Conservation (phyloP, 148 eudicot species). For the Chenopodium album region DNA sequence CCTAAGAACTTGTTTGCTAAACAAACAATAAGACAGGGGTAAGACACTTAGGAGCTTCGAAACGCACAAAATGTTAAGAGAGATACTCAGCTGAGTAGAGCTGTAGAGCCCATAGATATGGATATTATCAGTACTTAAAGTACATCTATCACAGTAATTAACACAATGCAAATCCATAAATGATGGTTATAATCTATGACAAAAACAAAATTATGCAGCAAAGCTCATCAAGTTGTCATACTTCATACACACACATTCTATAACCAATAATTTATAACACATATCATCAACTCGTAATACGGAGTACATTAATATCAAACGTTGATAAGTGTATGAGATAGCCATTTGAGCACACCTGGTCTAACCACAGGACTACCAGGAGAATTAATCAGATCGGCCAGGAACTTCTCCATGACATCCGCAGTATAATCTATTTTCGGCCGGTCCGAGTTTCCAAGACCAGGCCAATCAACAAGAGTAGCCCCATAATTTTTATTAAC, state of each 20-base stretch:
- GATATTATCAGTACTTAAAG: neutral
- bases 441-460: slow-evolving; percentile 85
- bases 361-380: slow-evolving; percentile 54
- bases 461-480: slow-evolving; percentile 96
- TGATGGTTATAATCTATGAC: neutral
- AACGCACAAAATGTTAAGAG: neutral
- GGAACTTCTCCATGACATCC: slow-evolving; percentile 90
- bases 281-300: neutral
- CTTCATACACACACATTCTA: neutral
- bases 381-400: slow-evolving; percentile 73
- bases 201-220: neutral
- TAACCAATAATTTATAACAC: too few species aligned
- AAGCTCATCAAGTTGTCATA: neutral
- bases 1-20: neutral
- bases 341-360: slow-evolving; percentile 42
- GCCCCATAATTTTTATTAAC: slow-evolving; percentile 51
- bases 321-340: neutral
- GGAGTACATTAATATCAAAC: neutral
- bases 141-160: neutral
- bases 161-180: neutral
- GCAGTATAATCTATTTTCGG: slow-evolving; percentile 88
- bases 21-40: neutral
- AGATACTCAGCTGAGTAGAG: neutral
- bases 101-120: neutral
- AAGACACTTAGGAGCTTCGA: neutral